phyloP scores from a whole-genome alignment of 495 filamentous ascomycete species.

The Tirmania nivea region DNA sequence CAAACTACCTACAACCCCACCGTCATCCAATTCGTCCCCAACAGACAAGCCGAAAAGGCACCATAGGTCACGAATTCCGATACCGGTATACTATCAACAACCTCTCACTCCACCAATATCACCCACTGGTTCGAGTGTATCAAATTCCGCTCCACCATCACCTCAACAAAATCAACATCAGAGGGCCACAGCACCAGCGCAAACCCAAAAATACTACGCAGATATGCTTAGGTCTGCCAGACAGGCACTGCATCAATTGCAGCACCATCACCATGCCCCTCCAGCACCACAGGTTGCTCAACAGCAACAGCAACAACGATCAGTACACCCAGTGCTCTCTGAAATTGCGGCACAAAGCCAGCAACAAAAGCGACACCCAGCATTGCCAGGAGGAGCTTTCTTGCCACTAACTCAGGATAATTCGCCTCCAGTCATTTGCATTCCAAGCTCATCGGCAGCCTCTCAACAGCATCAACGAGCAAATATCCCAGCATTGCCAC shows the following conservation, averaged over 20 bases:
- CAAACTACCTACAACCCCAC: constrained; percentile 12
- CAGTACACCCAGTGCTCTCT: constrained; percentile 9
- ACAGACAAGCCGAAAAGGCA: background rate
- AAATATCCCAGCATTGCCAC: constrained; percentile 9
- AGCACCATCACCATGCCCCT: constrained; percentile 3
- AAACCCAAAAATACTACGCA: constrained; percentile 6
- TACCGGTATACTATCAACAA: background rate
- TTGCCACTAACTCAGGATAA: constrained; percentile 10
- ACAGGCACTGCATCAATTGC: constrained; percentile 13
- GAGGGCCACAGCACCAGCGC: constrained; percentile 3
- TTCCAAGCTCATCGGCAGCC: constrained; percentile 5
- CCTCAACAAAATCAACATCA: background rate
- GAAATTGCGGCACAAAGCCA: constrained; percentile 6
- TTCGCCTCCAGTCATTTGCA: background rate
- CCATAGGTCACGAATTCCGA: background rate
- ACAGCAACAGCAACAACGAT: constrained; percentile 11
- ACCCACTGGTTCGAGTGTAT: background rate
- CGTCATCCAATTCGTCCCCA: constrained; percentile 10
- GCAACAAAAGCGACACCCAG: background rate
- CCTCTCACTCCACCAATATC: background rate
- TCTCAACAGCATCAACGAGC: constrained; percentile 11
- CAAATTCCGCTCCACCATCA: background rate
- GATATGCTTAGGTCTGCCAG: constrained; percentile 15
- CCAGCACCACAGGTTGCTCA: background rate
- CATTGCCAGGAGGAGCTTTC: constrained; percentile 11